Evolutionary conservation across 2,329 filamentous ascomycete species (phyloP).

Genomic region (Ophiostoma sp.): DNA sequence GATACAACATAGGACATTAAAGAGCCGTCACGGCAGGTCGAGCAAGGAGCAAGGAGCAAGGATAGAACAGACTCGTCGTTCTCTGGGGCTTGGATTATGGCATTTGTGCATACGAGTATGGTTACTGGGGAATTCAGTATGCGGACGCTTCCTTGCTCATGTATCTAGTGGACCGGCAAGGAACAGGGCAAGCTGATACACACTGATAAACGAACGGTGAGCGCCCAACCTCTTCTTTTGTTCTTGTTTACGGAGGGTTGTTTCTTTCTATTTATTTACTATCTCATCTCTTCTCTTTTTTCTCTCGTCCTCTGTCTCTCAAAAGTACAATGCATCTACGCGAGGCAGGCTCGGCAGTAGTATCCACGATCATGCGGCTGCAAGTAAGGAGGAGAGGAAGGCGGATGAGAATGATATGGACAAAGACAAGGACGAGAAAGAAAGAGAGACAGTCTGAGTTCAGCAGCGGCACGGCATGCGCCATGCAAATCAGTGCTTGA

Average conservation of each 20-base stretch:
- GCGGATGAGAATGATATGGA: neutral
- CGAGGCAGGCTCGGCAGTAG: neutral
- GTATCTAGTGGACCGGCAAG: no score
- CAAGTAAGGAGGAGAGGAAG: neutral
- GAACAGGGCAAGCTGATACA: no score
- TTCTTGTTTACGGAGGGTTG: no score
- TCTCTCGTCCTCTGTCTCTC: neutral
- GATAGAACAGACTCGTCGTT: neutral
- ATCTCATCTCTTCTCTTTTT: neutral
- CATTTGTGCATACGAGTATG: no score
- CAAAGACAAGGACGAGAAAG: neutral
- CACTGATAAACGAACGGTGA: no score
- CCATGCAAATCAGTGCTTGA: neutral
- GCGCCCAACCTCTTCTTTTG: no score
- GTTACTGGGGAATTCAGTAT: no score
- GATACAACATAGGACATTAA: neutral
- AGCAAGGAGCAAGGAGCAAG: neutral
- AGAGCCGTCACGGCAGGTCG: neutral
- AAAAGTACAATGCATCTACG: neutral
- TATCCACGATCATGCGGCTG: neutral
- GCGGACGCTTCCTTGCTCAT: no score
- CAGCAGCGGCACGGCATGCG: conserved; percentile 8
- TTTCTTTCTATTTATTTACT: neutral
- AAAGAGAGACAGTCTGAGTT: conserved; percentile 11
- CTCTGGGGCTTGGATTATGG: neutral